phyloP scores from a whole-genome alignment of 169 alveolate genomes.

The Eimeria praecox region DNA sequence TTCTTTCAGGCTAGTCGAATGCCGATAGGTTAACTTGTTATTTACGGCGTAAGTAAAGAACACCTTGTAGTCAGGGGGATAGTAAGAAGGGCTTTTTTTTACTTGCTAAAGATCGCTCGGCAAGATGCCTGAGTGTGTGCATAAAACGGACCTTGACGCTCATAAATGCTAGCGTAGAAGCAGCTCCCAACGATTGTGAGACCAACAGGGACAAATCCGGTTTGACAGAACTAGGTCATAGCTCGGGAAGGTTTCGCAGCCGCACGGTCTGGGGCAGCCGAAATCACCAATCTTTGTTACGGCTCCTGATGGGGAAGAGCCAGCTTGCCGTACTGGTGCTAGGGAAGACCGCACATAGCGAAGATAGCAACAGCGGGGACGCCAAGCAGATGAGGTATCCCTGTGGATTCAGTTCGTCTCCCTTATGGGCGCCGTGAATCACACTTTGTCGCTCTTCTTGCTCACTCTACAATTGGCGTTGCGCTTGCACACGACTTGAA shows the following conservation, averaged over 20 bases:
- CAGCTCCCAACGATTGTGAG: neutral
- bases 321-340: neutral
- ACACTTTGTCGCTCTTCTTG: no score
- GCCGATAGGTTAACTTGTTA: neutral
- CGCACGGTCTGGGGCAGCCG: neutral
- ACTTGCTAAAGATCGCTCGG: no score
- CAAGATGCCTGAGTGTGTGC: neutral
- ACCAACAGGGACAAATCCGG: neutral
- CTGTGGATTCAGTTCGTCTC: neutral
- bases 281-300: neutral
- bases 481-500: slow-evolving; percentile 2
- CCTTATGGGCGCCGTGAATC: neutral
- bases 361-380: neutral
- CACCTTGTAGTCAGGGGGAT: no score
- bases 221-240: neutral
- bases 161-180: neutral
- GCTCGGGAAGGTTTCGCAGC: neutral
- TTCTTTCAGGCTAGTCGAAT: neutral
- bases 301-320: neutral
- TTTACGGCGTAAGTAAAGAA: neutral
- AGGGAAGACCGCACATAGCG: neutral
- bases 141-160: neutral
- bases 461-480: neutral
- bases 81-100: no score
- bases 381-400: neutral